phyloP scores from a whole-genome alignment of 495 filamentous ascomycete species.

The Apodospora peruviana region DNA sequence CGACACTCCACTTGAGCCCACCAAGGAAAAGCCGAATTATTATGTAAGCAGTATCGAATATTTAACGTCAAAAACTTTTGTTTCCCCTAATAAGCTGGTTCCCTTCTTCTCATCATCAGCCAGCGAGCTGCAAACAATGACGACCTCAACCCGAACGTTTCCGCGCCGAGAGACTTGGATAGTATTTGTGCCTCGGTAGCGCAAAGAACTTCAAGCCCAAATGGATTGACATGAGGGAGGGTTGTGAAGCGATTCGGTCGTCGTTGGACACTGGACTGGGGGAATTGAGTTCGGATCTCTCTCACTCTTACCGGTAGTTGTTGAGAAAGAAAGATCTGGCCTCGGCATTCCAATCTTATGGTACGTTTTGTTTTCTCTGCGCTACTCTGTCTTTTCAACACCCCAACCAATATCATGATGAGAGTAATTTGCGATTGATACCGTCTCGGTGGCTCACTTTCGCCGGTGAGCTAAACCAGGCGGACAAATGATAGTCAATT shows the following conservation, averaged over 20 bases:
- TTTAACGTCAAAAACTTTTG: not conserved
- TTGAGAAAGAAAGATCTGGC: not conserved
- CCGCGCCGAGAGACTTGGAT: not conserved
- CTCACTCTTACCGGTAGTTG: not conserved
- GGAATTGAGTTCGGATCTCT: not conserved
- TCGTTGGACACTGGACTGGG: not conserved
- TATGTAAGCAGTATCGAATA: not conserved
- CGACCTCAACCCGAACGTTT: not conserved
- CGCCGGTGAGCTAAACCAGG: conserved; percentile 23
- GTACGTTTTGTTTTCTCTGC: not conserved
- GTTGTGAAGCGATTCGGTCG: not conserved
- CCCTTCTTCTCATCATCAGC: not conserved
- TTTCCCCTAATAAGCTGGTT: not conserved
- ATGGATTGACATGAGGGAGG: not conserved
- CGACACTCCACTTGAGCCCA: no score
- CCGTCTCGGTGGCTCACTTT: conserved; percentile 21
- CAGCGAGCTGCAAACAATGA: not conserved
- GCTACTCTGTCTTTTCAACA: not conserved
- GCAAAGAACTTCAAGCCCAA: not conserved
- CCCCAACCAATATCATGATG: conserved; percentile 12
- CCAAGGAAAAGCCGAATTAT: no score
- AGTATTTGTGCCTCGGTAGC: no score
- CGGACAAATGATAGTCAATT: conserved; percentile 25
- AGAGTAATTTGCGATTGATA: conserved; percentile 32
- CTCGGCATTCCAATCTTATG: not conserved